Evolutionary conservation across 805 yeast species (phyloP).

Genomic region (Spathaspora sp.): DNA sequence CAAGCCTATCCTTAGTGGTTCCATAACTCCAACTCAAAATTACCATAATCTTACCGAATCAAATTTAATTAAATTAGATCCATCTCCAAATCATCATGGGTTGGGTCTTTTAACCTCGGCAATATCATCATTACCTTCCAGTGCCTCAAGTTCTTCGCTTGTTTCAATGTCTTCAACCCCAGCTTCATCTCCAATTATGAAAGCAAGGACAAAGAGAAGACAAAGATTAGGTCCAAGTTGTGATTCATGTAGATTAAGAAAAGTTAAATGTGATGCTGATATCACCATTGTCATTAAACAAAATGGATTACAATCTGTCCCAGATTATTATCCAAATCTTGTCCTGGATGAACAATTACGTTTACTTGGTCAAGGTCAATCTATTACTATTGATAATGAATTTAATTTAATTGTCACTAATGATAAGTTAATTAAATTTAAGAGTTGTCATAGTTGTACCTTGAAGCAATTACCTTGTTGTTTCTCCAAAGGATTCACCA

Average conservation of each 20-base stretch:
- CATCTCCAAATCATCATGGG: conserved; percentile 1
- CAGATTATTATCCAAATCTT: not conserved
- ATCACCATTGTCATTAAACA: conserved; percentile 31
- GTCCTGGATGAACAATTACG: not conserved
- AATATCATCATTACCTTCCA: conserved; percentile 1
- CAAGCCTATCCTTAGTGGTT: not conserved
- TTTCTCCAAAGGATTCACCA: conserved; percentile 64
- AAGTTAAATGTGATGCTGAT: conserved; percentile 72
- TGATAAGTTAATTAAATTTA: conserved; percentile 44
- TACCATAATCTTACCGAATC: conserved; percentile 7
- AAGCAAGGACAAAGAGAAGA: conserved; percentile 31
- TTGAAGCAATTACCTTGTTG: conserved; percentile 43
- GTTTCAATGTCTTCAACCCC: conserved; percentile 6
- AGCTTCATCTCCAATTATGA: conserved; percentile 2
- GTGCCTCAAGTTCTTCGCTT: conserved; percentile 6
- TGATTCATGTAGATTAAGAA: conserved; percentile 64
- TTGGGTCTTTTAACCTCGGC: conserved; percentile 6
- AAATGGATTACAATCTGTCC: not conserved
- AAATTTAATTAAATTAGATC: conserved; percentile 4
- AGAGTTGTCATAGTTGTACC: conserved; percentile 55
- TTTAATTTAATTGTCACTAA: conserved; percentile 16
- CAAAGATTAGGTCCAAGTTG: conserved; percentile 76
- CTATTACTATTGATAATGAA: conserved; percentile 1
- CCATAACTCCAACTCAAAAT: not conserved
- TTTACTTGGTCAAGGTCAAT: not conserved